phyloP scores from a whole-genome alignment of 2,329 filamentous ascomycete genomes.

The Phaeomoniella chlamydospora region DNA sequence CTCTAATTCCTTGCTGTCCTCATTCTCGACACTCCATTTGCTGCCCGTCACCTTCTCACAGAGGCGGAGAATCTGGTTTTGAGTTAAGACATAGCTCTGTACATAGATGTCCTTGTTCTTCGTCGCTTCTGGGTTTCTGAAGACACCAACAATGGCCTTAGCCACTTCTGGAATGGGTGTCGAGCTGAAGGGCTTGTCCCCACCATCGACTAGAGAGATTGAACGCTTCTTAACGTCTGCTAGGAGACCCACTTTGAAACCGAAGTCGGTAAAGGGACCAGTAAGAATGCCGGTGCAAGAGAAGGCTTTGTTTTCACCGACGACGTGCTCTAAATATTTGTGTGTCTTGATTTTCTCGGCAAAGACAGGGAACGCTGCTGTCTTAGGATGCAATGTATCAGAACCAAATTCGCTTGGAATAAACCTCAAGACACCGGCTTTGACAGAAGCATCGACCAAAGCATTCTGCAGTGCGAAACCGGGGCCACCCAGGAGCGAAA shows the following conservation, averaged over 20 bases:
- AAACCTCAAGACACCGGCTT: slow-evolving; percentile 16
- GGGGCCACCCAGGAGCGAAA: slow-evolving; percentile 7
- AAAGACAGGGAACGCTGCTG: slow-evolving; percentile 16
- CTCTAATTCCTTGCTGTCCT: slow-evolving; percentile 2
- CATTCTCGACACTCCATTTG: slow-evolving; percentile 6
- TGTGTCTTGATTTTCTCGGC: slow-evolving; percentile 16
- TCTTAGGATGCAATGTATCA: slow-evolving; percentile 14
- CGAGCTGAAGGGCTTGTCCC: slow-evolving; percentile 31
- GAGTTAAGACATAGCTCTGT: slow-evolving; percentile 29
- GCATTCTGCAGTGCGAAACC: slow-evolving; percentile 4
- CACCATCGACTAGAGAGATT: slow-evolving; percentile 33
- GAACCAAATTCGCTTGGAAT: slow-evolving; percentile 22
- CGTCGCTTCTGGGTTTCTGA: slow-evolving; percentile 36
- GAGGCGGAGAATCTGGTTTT: slow-evolving; percentile 22
- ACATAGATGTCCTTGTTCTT: slow-evolving; percentile 34
- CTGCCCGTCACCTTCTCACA: slow-evolving; percentile 15
- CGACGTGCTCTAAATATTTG: slow-evolving; percentile 13
- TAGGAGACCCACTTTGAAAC: slow-evolving; percentile 23
- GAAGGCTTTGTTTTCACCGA: slow-evolving; percentile 9
- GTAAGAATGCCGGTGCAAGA: slow-evolving; percentile 14
- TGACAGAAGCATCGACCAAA: slow-evolving; percentile 17
- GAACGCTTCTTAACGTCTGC: slow-evolving; percentile 27
- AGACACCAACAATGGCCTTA: slow-evolving; percentile 32
- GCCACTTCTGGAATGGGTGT: slow-evolving; percentile 34
- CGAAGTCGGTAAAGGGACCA: slow-evolving; percentile 8